Evolutionary conservation across 2,329 filamentous ascomycete genomes (phyloP).

Genomic region (Ophiocordyceps polyrhachis-furcata): DNA sequence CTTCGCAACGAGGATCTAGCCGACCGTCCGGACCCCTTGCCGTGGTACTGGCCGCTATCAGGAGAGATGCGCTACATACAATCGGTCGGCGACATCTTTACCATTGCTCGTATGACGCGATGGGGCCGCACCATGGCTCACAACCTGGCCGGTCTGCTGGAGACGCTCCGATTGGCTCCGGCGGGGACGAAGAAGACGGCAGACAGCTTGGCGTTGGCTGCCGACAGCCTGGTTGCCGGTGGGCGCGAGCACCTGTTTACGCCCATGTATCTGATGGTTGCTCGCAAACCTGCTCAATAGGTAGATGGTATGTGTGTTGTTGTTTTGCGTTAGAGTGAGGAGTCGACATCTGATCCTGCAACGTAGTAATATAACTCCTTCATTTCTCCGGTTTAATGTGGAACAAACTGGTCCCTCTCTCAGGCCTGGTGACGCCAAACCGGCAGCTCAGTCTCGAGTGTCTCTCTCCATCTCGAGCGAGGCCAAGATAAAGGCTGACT

Average conservation of each 20-base stretch:
- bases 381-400: no score
- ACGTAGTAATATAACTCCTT: no score
- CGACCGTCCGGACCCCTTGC: conserved; percentile 51
- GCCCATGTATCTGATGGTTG: conserved; percentile 96
- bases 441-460: neutral
- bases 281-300: conserved; percentile 48
- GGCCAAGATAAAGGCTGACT: conserved; percentile 17
- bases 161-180: conserved; percentile 58
- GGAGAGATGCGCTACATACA: conserved; percentile 73
- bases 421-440: no score
- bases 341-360: neutral
- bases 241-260: conserved; percentile 86
- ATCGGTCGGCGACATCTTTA: conserved; percentile 61
- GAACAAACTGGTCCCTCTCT: no score
- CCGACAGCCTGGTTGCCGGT: conserved; percentile 72
- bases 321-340: neutral
- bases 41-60: conserved; percentile 88
- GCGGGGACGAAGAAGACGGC: conserved; percentile 86
- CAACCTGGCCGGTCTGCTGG: conserved; percentile 56
- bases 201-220: conserved; percentile 65
- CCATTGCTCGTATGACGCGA: conserved; percentile 77
- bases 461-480: conserved; percentile 16
- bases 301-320: no score
- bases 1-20: conserved; percentile 76
- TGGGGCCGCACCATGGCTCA: conserved; percentile 60